A percentile compares a stretch with the other conserved stretches of the same genome.
These are phyloP conservation scores for Lactifluus pinguis DNA, from an alignment of 768 basidiomycete genomes.

Conservation along the genomic window DNA sequence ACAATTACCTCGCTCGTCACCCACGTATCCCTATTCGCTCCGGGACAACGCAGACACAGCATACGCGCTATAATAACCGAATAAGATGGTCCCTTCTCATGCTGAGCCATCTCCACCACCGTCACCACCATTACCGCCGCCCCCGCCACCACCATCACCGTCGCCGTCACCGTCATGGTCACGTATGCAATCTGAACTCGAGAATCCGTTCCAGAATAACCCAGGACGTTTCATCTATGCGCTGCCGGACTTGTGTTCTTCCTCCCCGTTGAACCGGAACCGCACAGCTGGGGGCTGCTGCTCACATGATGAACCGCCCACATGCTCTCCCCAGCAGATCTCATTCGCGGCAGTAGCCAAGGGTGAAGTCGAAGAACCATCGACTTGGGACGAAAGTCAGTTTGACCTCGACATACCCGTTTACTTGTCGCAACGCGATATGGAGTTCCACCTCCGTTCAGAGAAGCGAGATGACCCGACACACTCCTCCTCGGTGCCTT, in stretches of 20 bases:
- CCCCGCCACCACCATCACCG: too few relatives aligned
- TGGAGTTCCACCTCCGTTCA: too few relatives aligned
- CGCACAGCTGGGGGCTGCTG: not conserved
- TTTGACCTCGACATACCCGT: not conserved
- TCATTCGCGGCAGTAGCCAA: not conserved
- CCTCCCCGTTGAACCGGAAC: not conserved
- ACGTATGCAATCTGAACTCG: not conserved
- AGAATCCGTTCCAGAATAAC: constrained; percentile 13
- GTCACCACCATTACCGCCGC: too few relatives aligned
- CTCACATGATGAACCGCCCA: not conserved
- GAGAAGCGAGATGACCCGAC: not conserved
- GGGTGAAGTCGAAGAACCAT: not conserved
- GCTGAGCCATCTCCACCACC: not conserved
- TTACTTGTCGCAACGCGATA: not conserved
- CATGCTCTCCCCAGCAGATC: not conserved
- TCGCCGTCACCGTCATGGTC: not conserved
- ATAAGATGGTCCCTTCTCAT: not conserved
- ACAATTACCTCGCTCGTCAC: not conserved
- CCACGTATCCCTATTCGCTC: not conserved
- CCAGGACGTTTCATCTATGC: constrained; percentile 6
- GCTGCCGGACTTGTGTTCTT: constrained; percentile 1
- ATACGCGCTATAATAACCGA: not conserved
- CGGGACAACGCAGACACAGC: not conserved
- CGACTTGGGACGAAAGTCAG: not conserved
- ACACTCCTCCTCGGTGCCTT: not conserved